Base-by-base conservation (phyloP, 768 basidiomycete species). In the Amanita phalloides region DNA sequence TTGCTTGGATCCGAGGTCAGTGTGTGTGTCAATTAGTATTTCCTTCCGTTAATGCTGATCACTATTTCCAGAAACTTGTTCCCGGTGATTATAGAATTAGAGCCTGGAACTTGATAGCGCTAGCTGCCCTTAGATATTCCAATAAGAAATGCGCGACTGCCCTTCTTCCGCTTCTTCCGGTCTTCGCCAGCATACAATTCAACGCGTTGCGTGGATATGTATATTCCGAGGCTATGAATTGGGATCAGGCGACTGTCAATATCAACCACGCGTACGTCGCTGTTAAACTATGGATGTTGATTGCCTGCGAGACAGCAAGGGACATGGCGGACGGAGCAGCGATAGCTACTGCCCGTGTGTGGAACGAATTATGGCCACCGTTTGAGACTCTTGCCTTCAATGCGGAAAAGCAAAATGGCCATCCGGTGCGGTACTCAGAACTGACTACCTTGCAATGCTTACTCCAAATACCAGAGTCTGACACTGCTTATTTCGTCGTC, bases 321-420 rank as follows among this genome's bases (percentile, higher is more conserved):
- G 51, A 44, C 17, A 62, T 58, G 17, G 57, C 66, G 21, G 60
- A 54, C 13, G 64, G 61, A n/a, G 68, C 69, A 50, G 57, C 55
- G 30, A 54, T 66, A 14, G 61, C 73, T 20, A 63, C 28, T 8
- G n/a, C 69, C 37, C 66, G 63, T 38, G 71, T 87, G 8, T 90
- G 86, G 86, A 86, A 85, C 58, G 82, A 86, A 57, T 62, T 90
- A 6, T 90, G 85, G 86, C 77, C 84, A 1, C 74, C 81, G 1
- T 86, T 85, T 51, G 82, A 82, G 56, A 64, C 64, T 10, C 67
- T 85, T 37, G 68, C 71, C 1, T 68, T 84, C 36, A 78, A 81
- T 56, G 61, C 57, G 3, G 79, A 80, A 51, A 65, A 66, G 13
- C 69, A 69, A 45, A 26, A 7, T 28, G 43, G 47, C 65, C 73